Evolutionary conservation across 352 stramenopile species (phyloP).

Genomic region (Phytophthora chlamydospora): DNA sequence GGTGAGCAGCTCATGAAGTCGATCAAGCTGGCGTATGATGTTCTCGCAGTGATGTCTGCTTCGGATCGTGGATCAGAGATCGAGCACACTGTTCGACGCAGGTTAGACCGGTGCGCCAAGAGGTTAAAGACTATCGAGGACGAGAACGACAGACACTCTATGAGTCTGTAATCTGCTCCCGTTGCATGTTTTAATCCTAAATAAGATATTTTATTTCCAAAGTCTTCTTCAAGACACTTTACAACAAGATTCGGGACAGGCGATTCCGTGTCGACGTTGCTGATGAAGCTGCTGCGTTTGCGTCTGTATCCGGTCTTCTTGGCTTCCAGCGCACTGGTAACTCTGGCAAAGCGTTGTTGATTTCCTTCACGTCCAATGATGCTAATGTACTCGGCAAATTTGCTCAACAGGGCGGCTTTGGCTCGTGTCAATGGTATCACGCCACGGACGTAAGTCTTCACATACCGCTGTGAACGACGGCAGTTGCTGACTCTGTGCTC

Average conservation of each 20-base stretch:
- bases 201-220: too few relatives aligned
- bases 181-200: neutral
- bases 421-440: constrained; percentile 64
- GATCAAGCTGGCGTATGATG: constrained; percentile 23
- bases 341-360: neutral
- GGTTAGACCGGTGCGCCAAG: constrained; percentile 10
- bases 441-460: constrained; percentile 43
- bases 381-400: neutral
- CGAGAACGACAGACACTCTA: constrained; percentile 4
- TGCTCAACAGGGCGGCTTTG: constrained; percentile 37
- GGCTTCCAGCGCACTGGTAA: constrained; percentile 32
- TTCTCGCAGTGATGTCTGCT: constrained; percentile 8
- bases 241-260: constrained; percentile 12
- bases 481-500: too few relatives aligned
- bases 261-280: neutral
- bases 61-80: constrained; percentile 13
- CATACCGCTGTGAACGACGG: too few relatives aligned
- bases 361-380: neutral
- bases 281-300: constrained; percentile 22
- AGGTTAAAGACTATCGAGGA: constrained; percentile 20
- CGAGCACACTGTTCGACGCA: constrained; percentile 17
- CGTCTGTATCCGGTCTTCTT: constrained; percentile 47
- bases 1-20: constrained; percentile 14
- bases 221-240: neutral
- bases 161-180: neutral